Evolutionary conservation across 202 grass and related monocot species (phyloP).

Genomic region (Hordeum pubiflorum): DNA sequence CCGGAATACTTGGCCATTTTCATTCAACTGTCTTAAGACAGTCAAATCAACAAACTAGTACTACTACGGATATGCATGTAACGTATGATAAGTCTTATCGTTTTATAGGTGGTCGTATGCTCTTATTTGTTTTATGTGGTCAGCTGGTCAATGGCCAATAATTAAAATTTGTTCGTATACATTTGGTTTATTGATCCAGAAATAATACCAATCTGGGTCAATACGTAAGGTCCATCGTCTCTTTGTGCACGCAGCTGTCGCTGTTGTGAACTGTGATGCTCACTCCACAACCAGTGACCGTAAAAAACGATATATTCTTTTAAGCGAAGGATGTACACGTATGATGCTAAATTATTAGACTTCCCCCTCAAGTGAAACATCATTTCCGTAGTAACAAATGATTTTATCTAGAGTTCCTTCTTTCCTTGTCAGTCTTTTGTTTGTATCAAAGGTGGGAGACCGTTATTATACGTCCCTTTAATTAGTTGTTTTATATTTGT

Average conservation of each 20-base stretch:
- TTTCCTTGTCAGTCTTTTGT: no score
- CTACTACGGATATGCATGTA: neutral
- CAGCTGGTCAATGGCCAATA: neutral
- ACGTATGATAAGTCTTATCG: no score
- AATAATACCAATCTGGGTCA: neutral
- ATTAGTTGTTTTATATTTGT: no score
- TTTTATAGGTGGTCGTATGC: neutral
- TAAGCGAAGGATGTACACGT: no score
- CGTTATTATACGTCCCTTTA: no score
- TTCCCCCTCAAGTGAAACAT: neutral
- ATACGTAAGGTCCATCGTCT: neutral
- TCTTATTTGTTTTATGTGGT: neutral
- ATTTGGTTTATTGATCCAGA: neutral
- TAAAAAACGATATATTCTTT: neutral
- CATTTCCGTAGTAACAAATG: neutral
- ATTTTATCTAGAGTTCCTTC: no score
- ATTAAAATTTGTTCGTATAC: neutral
- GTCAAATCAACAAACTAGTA: neutral
- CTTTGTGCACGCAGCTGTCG: neutral
- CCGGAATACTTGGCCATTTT: no score
- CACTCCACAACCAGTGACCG: neutral
- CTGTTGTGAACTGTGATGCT: neutral
- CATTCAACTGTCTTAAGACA: neutral
- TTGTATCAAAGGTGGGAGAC: no score
- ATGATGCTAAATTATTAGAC: neutral